A percentile compares a stretch with the other conserved stretches of the same genome.
Evolutionary conservation across 805 yeast species (phyloP).

Genomic region (Yarrowia sp.): DNA sequence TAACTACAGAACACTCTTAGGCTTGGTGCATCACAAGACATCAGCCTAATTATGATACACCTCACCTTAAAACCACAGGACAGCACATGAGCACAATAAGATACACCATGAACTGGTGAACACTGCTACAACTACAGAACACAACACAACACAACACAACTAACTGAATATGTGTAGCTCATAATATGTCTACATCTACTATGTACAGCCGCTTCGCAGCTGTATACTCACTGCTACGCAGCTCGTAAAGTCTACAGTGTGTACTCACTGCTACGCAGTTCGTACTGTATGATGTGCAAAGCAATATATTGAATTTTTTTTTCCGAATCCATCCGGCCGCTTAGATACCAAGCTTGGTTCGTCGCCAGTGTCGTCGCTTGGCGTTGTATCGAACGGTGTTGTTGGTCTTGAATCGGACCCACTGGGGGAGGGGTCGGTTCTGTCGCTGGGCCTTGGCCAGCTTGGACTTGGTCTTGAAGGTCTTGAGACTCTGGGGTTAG

Average conservation of each 20-base stretch:
- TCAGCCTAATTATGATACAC: too few species aligned
- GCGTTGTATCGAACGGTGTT: slow-evolving; percentile 98
- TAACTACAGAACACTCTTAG: too few species aligned
- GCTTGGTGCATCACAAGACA: too few species aligned
- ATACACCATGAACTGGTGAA: too few species aligned
- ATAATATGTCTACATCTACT: too few species aligned
- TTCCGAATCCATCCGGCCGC: slow-evolving; percentile 42
- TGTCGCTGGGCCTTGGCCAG: slow-evolving; percentile 98
- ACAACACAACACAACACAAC: too few species aligned
- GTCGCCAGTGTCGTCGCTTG: slow-evolving; percentile 99
- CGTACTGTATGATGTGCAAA: slow-evolving; percentile 2
- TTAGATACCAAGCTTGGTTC: slow-evolving; percentile 98
- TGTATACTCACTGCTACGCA: too few species aligned
- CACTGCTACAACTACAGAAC: too few species aligned
- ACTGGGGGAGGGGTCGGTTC: slow-evolving; percentile 99
- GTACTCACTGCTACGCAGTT: background rate
- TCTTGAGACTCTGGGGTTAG: slow-evolving; percentile 65
- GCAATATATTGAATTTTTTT: slow-evolving; percentile 33
- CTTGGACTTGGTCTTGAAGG: slow-evolving; percentile 97
- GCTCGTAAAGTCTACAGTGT: background rate
- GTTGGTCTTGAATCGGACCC: slow-evolving; percentile 98
- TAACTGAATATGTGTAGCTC: too few species aligned
- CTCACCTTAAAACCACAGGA: too few species aligned
- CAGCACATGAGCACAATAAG: too few species aligned
- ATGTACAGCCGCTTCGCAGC: too few species aligned